Evolutionary conservation across 2,329 filamentous ascomycete genomes (phyloP).

Genomic region (Ascochyta clinopodiicola): DNA sequence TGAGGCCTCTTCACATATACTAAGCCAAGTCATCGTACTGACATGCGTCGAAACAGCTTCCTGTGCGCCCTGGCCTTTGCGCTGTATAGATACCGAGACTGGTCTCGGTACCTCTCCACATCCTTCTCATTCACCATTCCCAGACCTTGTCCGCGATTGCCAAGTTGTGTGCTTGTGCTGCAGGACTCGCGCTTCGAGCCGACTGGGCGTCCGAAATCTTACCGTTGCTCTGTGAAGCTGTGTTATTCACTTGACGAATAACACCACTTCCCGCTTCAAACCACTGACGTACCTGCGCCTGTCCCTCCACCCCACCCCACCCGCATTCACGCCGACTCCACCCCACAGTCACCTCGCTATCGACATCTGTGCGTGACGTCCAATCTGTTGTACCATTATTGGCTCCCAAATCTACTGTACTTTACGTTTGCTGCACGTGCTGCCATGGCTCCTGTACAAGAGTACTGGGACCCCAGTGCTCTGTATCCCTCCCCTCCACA

Average conservation of each 20-base stretch:
- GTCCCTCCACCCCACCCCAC: conserved; percentile 18
- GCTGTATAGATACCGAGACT: conserved; percentile 32
- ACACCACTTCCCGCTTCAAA: conserved; percentile 24
- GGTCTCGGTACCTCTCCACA: conserved; percentile 17
- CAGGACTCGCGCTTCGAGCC: conserved; percentile 1
- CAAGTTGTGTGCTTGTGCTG: conserved; percentile 1
- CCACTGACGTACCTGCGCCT: conserved; percentile 24
- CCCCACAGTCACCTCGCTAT: conserved; percentile 8
- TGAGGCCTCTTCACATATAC: conserved; percentile 23
- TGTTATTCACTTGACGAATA: conserved; percentile 29
- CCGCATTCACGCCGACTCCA: conserved; percentile 27
- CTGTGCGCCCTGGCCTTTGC: conserved; percentile 15
- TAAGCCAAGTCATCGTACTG: conserved; percentile 25
- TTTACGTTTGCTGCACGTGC: conserved; percentile 7
- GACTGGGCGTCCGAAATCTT: conserved; percentile 12
- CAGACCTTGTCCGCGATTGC: neutral
- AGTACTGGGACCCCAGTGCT: conserved; percentile 5
- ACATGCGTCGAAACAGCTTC: conserved; percentile 21
- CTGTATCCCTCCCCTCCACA: conserved; percentile 10
- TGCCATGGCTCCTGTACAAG: conserved; percentile 26
- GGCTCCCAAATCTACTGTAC: conserved; percentile 1
- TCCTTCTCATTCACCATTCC: conserved; percentile 22
- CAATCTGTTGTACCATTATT: conserved; percentile 6
- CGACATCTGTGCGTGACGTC: conserved; percentile 1
- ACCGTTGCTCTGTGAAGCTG: conserved; percentile 36